phyloP scores from a whole-genome alignment of 768 basidiomycete species.

The Hypholoma fasciculare region DNA sequence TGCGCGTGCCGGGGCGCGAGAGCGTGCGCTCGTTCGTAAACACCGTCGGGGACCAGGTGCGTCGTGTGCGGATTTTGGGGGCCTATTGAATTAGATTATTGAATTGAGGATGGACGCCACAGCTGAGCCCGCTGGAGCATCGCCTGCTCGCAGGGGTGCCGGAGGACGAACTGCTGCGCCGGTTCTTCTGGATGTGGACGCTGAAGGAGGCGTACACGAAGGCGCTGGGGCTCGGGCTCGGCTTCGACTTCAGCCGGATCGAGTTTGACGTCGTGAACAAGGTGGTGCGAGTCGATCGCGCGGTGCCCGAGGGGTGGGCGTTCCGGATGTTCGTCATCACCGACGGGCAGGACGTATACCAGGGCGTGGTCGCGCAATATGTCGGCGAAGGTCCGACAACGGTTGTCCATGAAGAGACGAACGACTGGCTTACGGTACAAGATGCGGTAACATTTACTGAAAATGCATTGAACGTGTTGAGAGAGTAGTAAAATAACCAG shows the following conservation, averaged over 20 bases:
- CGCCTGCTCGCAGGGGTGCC: conserved; percentile 39
- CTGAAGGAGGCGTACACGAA: conserved; percentile 92
- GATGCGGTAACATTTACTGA: conserved; percentile 51
- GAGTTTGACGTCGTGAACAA: conserved; percentile 62
- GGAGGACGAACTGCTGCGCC: conserved; percentile 50
- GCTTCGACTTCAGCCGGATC: conserved; percentile 78
- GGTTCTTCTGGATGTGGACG: conserved; percentile 87
- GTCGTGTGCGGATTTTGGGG: not conserved
- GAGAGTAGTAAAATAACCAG: conserved; percentile 8
- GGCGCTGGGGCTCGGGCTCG: conserved; percentile 79
- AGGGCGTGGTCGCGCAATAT: conserved; percentile 67
- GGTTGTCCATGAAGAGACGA: conserved; percentile 31
- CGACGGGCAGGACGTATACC: conserved; percentile 53
- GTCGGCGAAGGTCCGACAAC: conserved; percentile 42
- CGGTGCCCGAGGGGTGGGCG: conserved; percentile 59
- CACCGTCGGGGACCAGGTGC: conserved; percentile 65
- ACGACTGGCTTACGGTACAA: conserved; percentile 42
- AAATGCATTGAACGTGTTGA: conserved; percentile 40
- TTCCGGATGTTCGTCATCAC: conserved; percentile 62
- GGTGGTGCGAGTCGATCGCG: conserved; percentile 59
- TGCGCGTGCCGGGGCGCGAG: conserved; percentile 59
- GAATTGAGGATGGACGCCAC: not conserved
- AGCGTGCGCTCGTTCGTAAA: conserved; percentile 62
- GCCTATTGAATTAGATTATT: not conserved
- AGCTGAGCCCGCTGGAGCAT: conserved; percentile 48